Percentiles rank a stretch among this genome's conserved stretches.
Evolutionary conservation across 805 yeast genomes (phyloP).

Genomic region (Wickerhamia fluorescens): DNA sequence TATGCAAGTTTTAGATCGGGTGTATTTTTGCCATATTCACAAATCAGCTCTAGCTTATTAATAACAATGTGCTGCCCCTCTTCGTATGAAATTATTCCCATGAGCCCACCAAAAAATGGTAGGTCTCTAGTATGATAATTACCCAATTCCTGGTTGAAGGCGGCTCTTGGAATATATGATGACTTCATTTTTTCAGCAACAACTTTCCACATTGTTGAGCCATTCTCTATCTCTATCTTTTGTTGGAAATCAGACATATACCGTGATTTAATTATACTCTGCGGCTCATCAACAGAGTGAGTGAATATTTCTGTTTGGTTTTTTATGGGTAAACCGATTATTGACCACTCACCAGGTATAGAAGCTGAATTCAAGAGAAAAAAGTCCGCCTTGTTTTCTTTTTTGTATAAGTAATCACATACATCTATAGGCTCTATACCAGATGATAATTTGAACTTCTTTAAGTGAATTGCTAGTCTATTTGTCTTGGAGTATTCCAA

Average conservation of each 20-base stretch:
- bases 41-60: slow-evolving; percentile 29
- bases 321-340: slow-evolving; percentile 62
- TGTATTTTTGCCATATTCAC: slow-evolving; percentile 24
- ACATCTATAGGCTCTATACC: slow-evolving; percentile 36
- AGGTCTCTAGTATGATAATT: slow-evolving; percentile 25
- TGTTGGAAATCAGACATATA: slow-evolving; percentile 16
- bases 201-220: slow-evolving; percentile 44
- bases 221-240: slow-evolving; percentile 2
- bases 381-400: slow-evolving; percentile 35
- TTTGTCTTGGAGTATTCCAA: slow-evolving; percentile 1
- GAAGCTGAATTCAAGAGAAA: slow-evolving; percentile 72
- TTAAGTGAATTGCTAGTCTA: slow-evolving; percentile 1
- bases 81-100: slow-evolving; percentile 85
- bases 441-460: slow-evolving; percentile 5
- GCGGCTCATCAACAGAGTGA: slow-evolving; percentile 48
- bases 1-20: slow-evolving; percentile 76
- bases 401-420: slow-evolving; percentile 38
- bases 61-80: slow-evolving; percentile 53
- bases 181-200: slow-evolving; percentile 43
- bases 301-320: slow-evolving; percentile 43
- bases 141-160: slow-evolving; percentile 14
- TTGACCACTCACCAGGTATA: slow-evolving; percentile 80
- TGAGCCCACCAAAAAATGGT: slow-evolving; percentile 87
- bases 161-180: slow-evolving; percentile 22
- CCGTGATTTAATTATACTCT: slow-evolving; percentile 16